Base-by-base conservation (phyloP, 2,329 filamentous ascomycete species). In the Paracorniculantispora psalliotae region DNA sequence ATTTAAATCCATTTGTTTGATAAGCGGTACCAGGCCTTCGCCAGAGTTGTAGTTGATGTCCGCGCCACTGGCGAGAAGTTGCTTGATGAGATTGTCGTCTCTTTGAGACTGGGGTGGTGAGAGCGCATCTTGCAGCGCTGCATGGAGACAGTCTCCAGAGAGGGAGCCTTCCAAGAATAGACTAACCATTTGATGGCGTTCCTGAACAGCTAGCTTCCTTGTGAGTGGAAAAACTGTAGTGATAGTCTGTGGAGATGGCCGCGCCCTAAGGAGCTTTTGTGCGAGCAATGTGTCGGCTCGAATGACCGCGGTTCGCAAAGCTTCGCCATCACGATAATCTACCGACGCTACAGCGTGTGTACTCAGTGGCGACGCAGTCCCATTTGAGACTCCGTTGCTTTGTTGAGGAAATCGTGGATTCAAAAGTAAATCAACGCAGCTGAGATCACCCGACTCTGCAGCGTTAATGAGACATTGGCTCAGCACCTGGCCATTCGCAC, bases 11-110 rank as follows among this genome's bases (percentile, higher is more conserved):
- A 73, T 76, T 57, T 80, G 78, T 1, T 68, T 62, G 19, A 85
- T 78, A 0, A 82, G 77, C 0, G 77, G 72, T 0, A 75, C 68
- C 15, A 85, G 71, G 2, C 75, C 77, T n/a, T 76, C 71, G 0
- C 81, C 80, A 26, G 79, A 76, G 44, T 80, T 79, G 57, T 79
- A 81, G 62, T 83, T 83, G 39, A 82, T 75, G 50, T 84, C 81
- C 4, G 79, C 79, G 15, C 79, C 77, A 61, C 82, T 72, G 2
- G 75, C 72, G 5, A 86, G 70, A 3, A 85, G 69, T 4, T 85
- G 72, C 7, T 75, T 73, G 57, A 86, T 80, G 12, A 86, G 69
- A 1, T 74, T 72, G 44, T 79, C 75, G 41, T 85, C 82, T 39
- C 80, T 73, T 43, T 73, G 71, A 0, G 76, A 73, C 1, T 74